Base-by-base conservation (phyloP, 2,329 filamentous ascomycete species). In the Talaromyces marneffei region DNA sequence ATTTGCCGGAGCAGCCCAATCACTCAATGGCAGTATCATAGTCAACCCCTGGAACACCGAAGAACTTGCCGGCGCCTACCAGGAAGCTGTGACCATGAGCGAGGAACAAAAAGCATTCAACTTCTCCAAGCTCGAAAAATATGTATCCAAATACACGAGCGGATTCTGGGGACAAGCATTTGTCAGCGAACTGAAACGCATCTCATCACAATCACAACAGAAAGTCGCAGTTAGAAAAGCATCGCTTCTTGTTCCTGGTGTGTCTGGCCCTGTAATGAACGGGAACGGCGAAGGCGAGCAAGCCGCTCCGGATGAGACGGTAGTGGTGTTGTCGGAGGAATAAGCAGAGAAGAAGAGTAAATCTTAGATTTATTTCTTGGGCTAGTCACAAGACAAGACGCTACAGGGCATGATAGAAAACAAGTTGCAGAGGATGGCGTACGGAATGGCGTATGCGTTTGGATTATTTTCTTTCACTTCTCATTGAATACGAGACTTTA, bases 11-110 rank as follows among this genome's bases (percentile, higher is more conserved):
- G 92, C 92, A 3, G 92, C 92, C 0, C 92, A 97, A 76, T 93
- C 89, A 61, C 83, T 97, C 63, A 96, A 94, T 68, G 92, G 92
- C 63, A 91, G 90, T 66, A 81, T 97, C 58, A 90, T 96, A 59
- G 90, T 97, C 70, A 97, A 97, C 76, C 92, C 92, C 1, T 97
- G 92, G 92, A 96, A 96, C 74, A 96, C 91, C 0, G 92, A 96
- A 72, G 92, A 97, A 74, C 81, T 97, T n/a, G 91, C 92, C 53
- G 89, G 91, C 69, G 90, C 92, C 4, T 91, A 96, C 66, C 89
- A 96, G 74, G 91, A 95, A 65, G 90, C 92, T n/a, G 91, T 97
- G 40, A 96, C 91, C 60, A 96, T 97, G 90, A 87, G 87, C 58
- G 85, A 91, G 18, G 91, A 95, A 75, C 88, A 92, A 78, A 87